These are phyloP conservation scores for Paramecium biaurelia DNA, from an alignment of 73 alveolate genomes.

Conservation along the genomic window DNA sequence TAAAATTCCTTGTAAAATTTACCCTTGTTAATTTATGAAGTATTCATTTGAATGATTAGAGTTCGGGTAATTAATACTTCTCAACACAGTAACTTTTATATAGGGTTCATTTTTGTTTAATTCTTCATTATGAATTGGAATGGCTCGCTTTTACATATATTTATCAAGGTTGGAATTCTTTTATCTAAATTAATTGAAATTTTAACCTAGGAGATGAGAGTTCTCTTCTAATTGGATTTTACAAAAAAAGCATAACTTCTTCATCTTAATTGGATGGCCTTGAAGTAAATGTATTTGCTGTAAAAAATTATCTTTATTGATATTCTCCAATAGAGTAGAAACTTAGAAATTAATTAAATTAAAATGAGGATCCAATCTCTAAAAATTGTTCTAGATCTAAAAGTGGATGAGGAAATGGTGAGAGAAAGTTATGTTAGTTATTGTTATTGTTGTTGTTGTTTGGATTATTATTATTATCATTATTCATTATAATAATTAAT, in stretches of 20 bases:
- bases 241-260: not conserved
- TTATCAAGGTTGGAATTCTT: not conserved
- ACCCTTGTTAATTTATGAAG: conserved; percentile 22
- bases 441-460: not conserved
- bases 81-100: conserved; percentile 43
- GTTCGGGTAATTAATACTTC: conserved; percentile 1
- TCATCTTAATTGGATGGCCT: not conserved
- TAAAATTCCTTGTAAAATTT: not conserved
- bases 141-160: not conserved
- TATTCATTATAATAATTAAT: not conserved
- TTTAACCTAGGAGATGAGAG: not conserved
- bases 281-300: not conserved
- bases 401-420: not conserved
- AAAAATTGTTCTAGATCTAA: not conserved
- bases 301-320: not conserved
- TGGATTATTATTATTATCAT: not conserved
- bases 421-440: not conserved
- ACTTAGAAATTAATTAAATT: not conserved
- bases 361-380: not conserved
- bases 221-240: not conserved
- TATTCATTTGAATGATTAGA: not conserved
- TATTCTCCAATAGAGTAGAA: not conserved
- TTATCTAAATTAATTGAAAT: not conserved
- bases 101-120: conserved; percentile 27
- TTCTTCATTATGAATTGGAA: not conserved